A percentile compares a stretch with the other conserved stretches of the same genome.
These are phyloP conservation scores for Zizania palustris DNA, from an alignment of 202 grass and related monocot species.

Conservation along the genomic window DNA sequence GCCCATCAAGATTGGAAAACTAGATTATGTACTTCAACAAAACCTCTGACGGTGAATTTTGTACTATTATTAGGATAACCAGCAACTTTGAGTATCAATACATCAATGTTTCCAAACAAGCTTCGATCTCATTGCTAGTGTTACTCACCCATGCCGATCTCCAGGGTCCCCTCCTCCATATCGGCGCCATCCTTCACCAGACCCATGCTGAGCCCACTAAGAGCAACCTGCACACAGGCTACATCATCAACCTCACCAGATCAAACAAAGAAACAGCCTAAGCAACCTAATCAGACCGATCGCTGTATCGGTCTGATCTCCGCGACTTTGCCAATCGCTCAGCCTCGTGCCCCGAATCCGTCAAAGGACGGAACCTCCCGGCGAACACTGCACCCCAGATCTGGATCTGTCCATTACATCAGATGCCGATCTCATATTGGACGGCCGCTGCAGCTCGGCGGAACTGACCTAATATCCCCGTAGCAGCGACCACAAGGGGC, in stretches of 20 bases:
- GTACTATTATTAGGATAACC: background rate
- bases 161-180: constrained; percentile 74
- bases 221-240: constrained; percentile 43
- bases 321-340: background rate
- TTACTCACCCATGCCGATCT: constrained; percentile 75
- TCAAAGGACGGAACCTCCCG: no score
- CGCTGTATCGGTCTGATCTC: background rate
- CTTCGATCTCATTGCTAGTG: background rate
- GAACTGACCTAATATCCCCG: no score
- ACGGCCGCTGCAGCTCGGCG: no score
- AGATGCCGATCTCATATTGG: no score
- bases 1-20: background rate
- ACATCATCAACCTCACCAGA: constrained; percentile 19
- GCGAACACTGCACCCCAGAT: no score
- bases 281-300: background rate
- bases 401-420: no score
- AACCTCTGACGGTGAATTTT: background rate
- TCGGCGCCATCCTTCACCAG: constrained; percentile 50
- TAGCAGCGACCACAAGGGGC: no score
- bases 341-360: background rate
- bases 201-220: constrained; percentile 55
- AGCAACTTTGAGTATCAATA: background rate
- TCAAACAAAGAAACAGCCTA: background rate
- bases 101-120: background rate
- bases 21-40: constrained; percentile 6